Conservation (phyloP, 768 basidiomycete species). For the Suillus alpinus region DNA sequence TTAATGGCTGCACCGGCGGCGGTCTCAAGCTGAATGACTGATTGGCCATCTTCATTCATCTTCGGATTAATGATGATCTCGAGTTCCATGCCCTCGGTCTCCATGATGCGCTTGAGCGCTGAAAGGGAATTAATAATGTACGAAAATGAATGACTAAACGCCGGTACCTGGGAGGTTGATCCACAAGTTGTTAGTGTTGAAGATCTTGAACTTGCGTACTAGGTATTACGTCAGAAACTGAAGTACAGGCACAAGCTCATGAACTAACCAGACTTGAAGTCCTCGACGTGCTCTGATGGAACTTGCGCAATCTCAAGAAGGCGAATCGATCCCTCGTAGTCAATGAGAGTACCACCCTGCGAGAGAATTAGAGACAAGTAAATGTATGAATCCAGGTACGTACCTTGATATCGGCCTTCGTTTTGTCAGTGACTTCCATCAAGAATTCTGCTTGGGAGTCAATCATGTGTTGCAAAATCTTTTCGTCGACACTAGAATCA, state of each 20-base stretch:
- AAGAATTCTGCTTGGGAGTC: slow-evolving; percentile 63
- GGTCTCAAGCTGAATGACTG: slow-evolving; percentile 77
- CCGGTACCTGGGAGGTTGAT: slow-evolving; percentile 44
- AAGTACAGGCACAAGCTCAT: not conserved
- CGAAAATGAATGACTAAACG: not conserved
- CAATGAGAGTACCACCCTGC: slow-evolving; percentile 62
- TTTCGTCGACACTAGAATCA: slow-evolving; percentile 56
- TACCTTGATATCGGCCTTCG: slow-evolving; percentile 73
- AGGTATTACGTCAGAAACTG: not conserved
- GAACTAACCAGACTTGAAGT: slow-evolving; percentile 55
- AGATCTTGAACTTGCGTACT: slow-evolving; percentile 77
- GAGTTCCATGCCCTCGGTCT: slow-evolving; percentile 61
- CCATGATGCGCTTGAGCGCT: slow-evolving; percentile 78
- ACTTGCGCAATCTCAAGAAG: slow-evolving; percentile 79
- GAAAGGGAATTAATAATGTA: slow-evolving; percentile 5
- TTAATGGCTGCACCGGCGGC: slow-evolving; percentile 76
- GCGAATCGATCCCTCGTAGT: slow-evolving; percentile 64
- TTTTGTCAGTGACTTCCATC: slow-evolving; percentile 82
- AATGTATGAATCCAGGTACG: not conserved
- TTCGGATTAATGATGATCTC: slow-evolving; percentile 82
- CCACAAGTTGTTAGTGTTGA: slow-evolving; percentile 73
- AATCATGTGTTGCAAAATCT: slow-evolving; percentile 66
- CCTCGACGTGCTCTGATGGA: slow-evolving; percentile 67
- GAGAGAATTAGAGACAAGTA: not conserved
- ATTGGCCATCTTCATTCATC: slow-evolving; percentile 62